Evolutionary conservation across 495 filamentous ascomycete genomes (phyloP).

Genomic region (Immersiella caudata): DNA sequence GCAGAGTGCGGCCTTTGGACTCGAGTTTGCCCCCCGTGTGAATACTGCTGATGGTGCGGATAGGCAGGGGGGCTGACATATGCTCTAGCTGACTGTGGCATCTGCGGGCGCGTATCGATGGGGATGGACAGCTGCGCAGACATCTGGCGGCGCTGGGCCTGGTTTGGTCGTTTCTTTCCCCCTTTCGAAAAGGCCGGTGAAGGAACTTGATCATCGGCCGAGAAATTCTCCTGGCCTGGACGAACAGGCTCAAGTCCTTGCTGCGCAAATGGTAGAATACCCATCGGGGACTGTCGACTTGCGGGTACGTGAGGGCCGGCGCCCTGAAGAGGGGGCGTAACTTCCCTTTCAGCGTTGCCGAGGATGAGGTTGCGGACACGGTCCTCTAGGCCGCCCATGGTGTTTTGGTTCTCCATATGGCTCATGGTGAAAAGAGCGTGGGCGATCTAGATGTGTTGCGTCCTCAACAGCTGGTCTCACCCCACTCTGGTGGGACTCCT

Average conservation of each 20-base stretch:
- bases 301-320: no score
- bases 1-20: constrained; percentile 31
- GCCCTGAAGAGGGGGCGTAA: neutral
- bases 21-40: constrained; percentile 26
- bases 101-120: constrained; percentile 45
- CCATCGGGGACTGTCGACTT: neutral
- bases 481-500: no score
- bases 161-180: constrained; percentile 54
- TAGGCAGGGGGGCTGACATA: constrained; percentile 28
- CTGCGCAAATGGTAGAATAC: neutral
- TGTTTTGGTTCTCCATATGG: constrained; percentile 16
- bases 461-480: no score
- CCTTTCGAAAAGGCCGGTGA: constrained; percentile 12
- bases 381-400: constrained; percentile 39
- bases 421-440: neutral
- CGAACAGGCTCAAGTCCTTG: neutral
- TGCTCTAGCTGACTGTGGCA: constrained; percentile 22
- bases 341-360: constrained; percentile 29
- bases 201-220: neutral
- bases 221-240: neutral
- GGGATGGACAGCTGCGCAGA: constrained; percentile 55
- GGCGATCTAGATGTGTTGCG: neutral
- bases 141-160: constrained; percentile 59
- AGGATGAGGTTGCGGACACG: constrained; percentile 49
- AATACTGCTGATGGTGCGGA: constrained; percentile 26